Percentiles rank a stretch among this genome's conserved stretches.
Conservation (phyloP, 441 rosid species). For the Flueggea neowawraea region DNA sequence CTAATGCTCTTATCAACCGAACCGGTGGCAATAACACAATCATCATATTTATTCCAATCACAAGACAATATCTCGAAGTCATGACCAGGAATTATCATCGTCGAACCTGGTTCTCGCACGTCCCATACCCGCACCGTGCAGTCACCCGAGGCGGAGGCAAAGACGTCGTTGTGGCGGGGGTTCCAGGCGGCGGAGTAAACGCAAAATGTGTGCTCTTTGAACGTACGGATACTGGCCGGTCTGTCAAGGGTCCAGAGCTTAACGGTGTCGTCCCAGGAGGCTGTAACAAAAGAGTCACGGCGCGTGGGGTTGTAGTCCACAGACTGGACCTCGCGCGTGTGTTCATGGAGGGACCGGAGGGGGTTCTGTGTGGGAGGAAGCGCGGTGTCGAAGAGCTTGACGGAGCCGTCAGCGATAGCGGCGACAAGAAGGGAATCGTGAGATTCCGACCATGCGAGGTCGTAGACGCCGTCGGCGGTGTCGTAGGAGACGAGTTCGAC, state of each 20-base stretch:
- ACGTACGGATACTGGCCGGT: slow-evolving; percentile 75
- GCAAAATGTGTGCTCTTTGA: slow-evolving; percentile 85
- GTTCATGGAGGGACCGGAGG: slow-evolving; percentile 77
- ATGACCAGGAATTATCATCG: slow-evolving; percentile 88
- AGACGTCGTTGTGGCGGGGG: slow-evolving; percentile 82
- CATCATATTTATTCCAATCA: slow-evolving; percentile 97
- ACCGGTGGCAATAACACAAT: slow-evolving; percentile 67
- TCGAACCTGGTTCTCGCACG: slow-evolving; percentile 80
- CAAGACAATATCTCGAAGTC: slow-evolving; percentile 69
- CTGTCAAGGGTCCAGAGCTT: slow-evolving; percentile 96
- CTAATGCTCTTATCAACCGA: slow-evolving; percentile 74
- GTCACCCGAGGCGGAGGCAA: slow-evolving; percentile 90
- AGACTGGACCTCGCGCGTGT: slow-evolving; percentile 86
- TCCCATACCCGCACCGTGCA: slow-evolving; percentile 88
- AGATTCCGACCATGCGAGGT: slow-evolving; percentile 85
- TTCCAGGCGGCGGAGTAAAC: slow-evolving; percentile 85
- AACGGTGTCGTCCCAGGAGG: slow-evolving; percentile 88
- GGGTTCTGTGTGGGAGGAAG: slow-evolving; percentile 77
- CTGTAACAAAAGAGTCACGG: slow-evolving; percentile 79
- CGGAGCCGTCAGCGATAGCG: slow-evolving; percentile 78
- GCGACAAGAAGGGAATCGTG: slow-evolving; percentile 86
- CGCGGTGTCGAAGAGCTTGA: slow-evolving; percentile 73
- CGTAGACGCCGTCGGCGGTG: slow-evolving; percentile 87
- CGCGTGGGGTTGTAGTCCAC: slow-evolving; percentile 88
- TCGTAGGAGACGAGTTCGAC: slow-evolving; percentile 54